phyloP scores from a whole-genome alignment of 352 stramenopile genomes.

The Peronospora tabacina region DNA sequence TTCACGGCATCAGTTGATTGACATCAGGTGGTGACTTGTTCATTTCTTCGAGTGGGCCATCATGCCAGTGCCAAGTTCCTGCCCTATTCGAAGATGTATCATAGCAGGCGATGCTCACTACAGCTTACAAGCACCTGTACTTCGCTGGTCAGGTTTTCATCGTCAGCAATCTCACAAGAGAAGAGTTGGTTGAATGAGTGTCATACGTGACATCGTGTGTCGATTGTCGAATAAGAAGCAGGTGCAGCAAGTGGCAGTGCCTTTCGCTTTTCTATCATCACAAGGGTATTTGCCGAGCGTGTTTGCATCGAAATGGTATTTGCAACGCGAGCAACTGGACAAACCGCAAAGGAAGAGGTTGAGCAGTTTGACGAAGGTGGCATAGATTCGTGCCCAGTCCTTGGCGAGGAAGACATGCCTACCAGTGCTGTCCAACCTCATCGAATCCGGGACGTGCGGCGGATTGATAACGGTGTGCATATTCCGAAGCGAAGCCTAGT shows the following conservation, averaged over 20 bases:
- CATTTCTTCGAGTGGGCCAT: too few relatives aligned
- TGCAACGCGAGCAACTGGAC: neutral
- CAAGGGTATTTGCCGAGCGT: neutral
- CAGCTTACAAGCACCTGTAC: too few relatives aligned
- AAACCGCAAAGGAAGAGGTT: constrained; percentile 3
- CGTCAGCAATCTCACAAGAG: neutral
- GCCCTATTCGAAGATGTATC: too few relatives aligned
- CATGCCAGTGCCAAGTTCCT: too few relatives aligned
- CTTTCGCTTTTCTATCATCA: neutral
- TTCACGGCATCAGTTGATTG: too few relatives aligned
- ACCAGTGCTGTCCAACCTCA: neutral
- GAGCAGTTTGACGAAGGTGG: neutral
- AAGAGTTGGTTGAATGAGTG: neutral
- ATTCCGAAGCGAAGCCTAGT: constrained; percentile 13
- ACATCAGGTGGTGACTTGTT: too few relatives aligned
- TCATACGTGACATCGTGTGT: neutral
- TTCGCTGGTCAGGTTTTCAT: neutral
- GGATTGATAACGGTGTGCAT: constrained; percentile 22
- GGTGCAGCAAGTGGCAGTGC: neutral
- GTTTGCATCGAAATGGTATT: constrained; percentile 7
- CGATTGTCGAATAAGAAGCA: constrained; percentile 23
- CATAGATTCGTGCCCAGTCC: constrained; percentile 20
- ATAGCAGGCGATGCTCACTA: too few relatives aligned
- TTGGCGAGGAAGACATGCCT: constrained; percentile 13
- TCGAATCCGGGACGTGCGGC: constrained; percentile 20